Evolutionary conservation across 257 asterid genomes (phyloP).

Genomic region (Orobanche coerulescens): DNA sequence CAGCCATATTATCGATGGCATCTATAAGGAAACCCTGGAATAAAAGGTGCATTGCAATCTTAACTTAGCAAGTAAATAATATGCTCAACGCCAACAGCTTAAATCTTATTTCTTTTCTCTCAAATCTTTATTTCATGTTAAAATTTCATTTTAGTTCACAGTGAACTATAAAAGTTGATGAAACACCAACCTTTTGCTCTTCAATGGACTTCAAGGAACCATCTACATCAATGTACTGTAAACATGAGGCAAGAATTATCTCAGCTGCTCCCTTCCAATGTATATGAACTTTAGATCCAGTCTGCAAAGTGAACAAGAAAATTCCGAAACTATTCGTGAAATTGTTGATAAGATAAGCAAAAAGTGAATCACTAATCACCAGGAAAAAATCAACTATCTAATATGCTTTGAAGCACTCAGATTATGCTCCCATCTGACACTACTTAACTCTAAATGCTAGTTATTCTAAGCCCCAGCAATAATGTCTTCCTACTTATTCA

Average conservation of each 20-base stretch:
- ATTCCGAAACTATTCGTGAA: neutral
- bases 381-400: neutral
- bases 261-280: slow-evolving; percentile 99
- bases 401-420: neutral
- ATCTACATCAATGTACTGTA: slow-evolving; percentile 45
- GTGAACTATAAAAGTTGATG: neutral
- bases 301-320: slow-evolving; percentile 38
- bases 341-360: slow-evolving; percentile 2
- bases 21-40: slow-evolving; percentile 59
- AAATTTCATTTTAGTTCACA: neutral
- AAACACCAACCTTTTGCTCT: slow-evolving; percentile 46
- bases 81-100: slow-evolving; percentile 16
- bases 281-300: slow-evolving; percentile 59
- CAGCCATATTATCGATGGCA: slow-evolving; percentile 78
- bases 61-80: neutral
- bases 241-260: slow-evolving; percentile 65
- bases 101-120: neutral
- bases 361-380: neutral
- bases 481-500: neutral
- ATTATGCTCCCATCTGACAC: neutral
- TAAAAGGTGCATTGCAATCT: slow-evolving; percentile 15
- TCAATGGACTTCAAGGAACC: slow-evolving; percentile 58
- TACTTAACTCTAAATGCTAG: neutral
- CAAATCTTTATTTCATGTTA: neutral
- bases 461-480: neutral